Base-by-base conservation (phyloP, 208 protist genomes). In the Angomonas ambiguus region DNA sequence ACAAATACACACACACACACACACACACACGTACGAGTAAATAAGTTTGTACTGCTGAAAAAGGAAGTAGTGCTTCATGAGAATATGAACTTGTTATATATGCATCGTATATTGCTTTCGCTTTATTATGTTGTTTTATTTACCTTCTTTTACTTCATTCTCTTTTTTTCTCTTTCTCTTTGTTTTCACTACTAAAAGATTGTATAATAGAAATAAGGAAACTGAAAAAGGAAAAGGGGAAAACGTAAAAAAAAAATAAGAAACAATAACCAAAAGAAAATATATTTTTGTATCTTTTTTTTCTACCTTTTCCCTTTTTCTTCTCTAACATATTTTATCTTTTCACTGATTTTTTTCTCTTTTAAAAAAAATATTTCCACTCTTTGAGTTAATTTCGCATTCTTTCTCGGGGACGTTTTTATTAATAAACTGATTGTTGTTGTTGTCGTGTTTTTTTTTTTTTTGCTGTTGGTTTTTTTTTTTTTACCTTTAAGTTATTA, bases 341-440 rank as follows among this genome's bases (percentile, higher is more conserved):
- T 70, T 28, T 74, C 34, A 58, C 67, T 67, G 57, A 67, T 70
- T 51, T 60, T 57, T 63, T 69, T 64, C 73, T 60, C 55, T 64
- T 65, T 70, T 72, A 32, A 11, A 13, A n/a, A 30, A 41, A 11
- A 22, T 48, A 22, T 67, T 32, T 62, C 28, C 32, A 41, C 35
- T 65, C 45, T 69, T 62, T 33, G 45, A 45, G 0, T 20, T 45
- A 20, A 41, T 69, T 66, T 27, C 16, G 30, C 20, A 18, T 42
- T 65, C 13, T 67, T 51, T 71, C 34, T 41, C 2, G 51, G 4
- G 53, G 49, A 51, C 18, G n/a, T 30, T 8, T 30, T 30, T 30
- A 56, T 30, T 11, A 56, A 24, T 56, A 56, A 20, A 25, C 8
- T 24, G 49, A 8, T 30, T 24, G 11, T 11, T 30, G n/a, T 11